phyloP scores from a whole-genome alignment of 2,329 filamentous ascomycete genomes.

The Venturia nashicola region DNA sequence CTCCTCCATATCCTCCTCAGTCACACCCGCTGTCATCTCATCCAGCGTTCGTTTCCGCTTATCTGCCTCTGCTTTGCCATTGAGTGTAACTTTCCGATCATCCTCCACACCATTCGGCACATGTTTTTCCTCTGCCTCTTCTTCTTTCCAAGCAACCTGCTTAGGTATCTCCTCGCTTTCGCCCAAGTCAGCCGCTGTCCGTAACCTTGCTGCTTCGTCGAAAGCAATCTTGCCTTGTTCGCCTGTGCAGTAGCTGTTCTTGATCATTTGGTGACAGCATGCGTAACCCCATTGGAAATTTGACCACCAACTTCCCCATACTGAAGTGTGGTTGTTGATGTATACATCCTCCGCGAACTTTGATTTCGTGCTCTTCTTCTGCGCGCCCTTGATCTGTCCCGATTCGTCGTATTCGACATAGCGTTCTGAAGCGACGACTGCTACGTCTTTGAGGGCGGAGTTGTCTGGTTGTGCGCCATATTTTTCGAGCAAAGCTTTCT shows the following conservation, averaged over 20 bases:
- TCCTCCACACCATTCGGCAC: conserved; percentile 28
- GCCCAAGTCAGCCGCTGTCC: conserved; percentile 34
- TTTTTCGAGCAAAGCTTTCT: conserved; percentile 63
- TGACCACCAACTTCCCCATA: conserved; percentile 97
- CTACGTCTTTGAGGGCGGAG: conserved; percentile 50
- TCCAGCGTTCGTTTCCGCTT: conserved; percentile 62
- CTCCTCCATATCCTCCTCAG: conserved; percentile 75
- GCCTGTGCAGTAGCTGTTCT: conserved; percentile 96
- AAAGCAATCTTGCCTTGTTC: conserved; percentile 74
- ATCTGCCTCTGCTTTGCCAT: conserved; percentile 23
- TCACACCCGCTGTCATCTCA: conserved; percentile 66
- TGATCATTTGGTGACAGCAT: conserved; percentile 86
- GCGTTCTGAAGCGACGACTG: conserved; percentile 66
- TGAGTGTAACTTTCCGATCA: conserved; percentile 24
- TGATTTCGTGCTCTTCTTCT: conserved; percentile 63
- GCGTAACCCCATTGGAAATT: conserved; percentile 93
- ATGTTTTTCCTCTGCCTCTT: conserved; percentile 22
- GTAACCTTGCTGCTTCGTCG: conserved; percentile 57
- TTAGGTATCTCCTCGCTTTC: conserved; percentile 21
- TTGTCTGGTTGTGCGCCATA: conserved; percentile 42
- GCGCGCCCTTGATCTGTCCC: conserved; percentile 78
- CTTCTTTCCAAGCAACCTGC: conserved; percentile 30
- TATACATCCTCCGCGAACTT: conserved; percentile 86
- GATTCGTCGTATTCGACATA: conserved; percentile 93
- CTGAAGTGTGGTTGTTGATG: conserved; percentile 79